A percentile compares a stretch with the other conserved stretches of the same genome.
Conservation (phyloP, 257 asterid genomes). For the Prunella vulgaris region DNA sequence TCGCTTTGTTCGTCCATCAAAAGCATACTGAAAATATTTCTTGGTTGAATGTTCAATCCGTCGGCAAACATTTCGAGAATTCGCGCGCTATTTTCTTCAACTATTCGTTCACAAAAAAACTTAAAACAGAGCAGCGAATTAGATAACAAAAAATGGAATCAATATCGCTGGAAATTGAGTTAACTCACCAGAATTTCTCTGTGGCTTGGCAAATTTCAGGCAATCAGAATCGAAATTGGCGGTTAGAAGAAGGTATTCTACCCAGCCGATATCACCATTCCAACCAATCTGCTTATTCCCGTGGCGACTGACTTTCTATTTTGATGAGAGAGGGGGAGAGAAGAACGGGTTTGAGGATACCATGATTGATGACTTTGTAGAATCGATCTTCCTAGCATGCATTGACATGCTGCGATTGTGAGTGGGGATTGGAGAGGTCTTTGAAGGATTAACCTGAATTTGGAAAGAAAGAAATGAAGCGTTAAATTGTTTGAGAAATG, state of each 20-base stretch:
- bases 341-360: constrained; percentile 62
- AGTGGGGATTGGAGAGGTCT: constrained; percentile 72
- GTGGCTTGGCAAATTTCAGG: constrained; percentile 47
- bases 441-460: constrained; percentile 39
- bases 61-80: constrained; percentile 57
- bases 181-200: constrained; percentile 41
- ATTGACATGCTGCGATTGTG: constrained; percentile 48
- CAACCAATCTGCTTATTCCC: constrained; percentile 60
- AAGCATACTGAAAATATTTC: constrained; percentile 41
- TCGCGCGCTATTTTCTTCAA: constrained; percentile 58
- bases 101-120: constrained; percentile 36
- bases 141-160: background rate
- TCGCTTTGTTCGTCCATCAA: constrained; percentile 58
- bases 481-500: too few species aligned
- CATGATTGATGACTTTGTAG: constrained; percentile 65
- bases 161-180: background rate
- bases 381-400: constrained; percentile 85
- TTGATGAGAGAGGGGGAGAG: constrained; percentile 46
- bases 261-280: constrained; percentile 67
- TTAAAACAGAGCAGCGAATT: background rate
- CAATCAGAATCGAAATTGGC: constrained; percentile 38
- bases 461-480: too few species aligned
- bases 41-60: constrained; percentile 39
- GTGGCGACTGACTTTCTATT: constrained; percentile 58
- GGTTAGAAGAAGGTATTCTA: constrained; percentile 60